Evolutionary conservation across 2,329 filamentous ascomycete species (phyloP).

Genomic region (Trichoderma oligosporum): DNA sequence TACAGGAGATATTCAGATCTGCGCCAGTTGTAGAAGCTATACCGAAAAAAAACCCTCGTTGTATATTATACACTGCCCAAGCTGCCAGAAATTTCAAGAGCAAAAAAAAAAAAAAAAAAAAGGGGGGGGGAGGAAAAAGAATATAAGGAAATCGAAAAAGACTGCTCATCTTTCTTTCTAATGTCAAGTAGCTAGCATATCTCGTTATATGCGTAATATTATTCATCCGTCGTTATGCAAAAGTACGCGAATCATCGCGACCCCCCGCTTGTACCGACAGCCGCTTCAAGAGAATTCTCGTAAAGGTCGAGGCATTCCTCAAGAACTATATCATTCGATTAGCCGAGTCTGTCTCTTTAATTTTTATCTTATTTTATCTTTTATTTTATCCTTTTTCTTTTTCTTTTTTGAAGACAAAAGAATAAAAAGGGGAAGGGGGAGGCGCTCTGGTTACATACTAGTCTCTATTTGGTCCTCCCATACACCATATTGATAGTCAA

Average conservation of each 20-base stretch:
- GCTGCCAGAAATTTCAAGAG: conserved; percentile 10
- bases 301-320: conserved; percentile 45
- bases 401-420: background rate
- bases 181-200: background rate
- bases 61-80: conserved; percentile 11
- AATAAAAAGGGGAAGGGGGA: background rate
- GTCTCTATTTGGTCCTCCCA: conserved; percentile 90
- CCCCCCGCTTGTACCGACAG: conserved; percentile 29
- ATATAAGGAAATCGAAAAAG: too few species aligned
- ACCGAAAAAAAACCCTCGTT: background rate
- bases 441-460: conserved; percentile 52
- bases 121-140: background rate
- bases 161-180: background rate
- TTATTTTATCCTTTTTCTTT: background rate
- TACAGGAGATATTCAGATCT: background rate
- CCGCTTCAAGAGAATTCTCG: conserved; percentile 38
- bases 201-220: background rate
- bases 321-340: conserved; percentile 30
- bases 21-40: conserved; percentile 2
- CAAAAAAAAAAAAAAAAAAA: background rate
- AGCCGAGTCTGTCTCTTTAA: too few species aligned
- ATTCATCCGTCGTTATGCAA: background rate
- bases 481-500: conserved; percentile 96
- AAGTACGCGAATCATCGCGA: conserved; percentile 21
- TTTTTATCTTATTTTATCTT: too few species aligned